phyloP scores from a whole-genome alignment of 306 rosid genomes.

The Prinsepia uniflora region DNA sequence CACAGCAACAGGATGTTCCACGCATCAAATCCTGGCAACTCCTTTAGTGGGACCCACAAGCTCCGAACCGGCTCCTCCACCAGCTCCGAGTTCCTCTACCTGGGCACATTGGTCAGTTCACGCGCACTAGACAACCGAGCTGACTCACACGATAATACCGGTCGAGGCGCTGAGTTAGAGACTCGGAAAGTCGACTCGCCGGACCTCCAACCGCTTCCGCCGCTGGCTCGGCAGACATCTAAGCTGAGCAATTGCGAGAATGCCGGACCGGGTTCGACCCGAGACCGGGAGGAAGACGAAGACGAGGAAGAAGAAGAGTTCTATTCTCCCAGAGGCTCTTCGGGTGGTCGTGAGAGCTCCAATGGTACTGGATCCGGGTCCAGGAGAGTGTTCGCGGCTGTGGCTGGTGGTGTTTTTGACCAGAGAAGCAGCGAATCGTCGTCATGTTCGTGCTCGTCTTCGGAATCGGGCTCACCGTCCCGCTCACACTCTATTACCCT shows the following conservation, averaged over 20 bases:
- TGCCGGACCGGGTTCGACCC: constrained; percentile 25
- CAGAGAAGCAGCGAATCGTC: constrained; percentile 38
- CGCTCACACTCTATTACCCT: constrained; percentile 52
- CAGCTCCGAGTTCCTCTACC: constrained; percentile 86
- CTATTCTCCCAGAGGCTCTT: constrained; percentile 82
- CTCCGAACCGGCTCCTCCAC: constrained; percentile 37
- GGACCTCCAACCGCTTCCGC: constrained; percentile 58
- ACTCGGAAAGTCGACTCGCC: constrained; percentile 51
- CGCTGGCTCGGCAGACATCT: constrained; percentile 30
- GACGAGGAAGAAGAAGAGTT: constrained; percentile 75
- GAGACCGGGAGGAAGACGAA: background rate
- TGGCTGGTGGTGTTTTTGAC: constrained; percentile 23
- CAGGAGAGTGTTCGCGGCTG: constrained; percentile 37
- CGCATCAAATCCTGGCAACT: constrained; percentile 29
- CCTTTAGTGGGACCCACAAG: constrained; percentile 30
- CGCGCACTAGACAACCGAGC: constrained; percentile 48
- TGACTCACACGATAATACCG: constrained; percentile 9
- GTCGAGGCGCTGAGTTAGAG: constrained; percentile 11
- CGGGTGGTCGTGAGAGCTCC: constrained; percentile 32
- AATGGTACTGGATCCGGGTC: constrained; percentile 61
- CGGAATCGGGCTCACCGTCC: constrained; percentile 58
- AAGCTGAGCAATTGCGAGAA: constrained; percentile 9
- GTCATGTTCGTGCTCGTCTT: constrained; percentile 50
- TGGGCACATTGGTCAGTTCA: constrained; percentile 76
- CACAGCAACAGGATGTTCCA: constrained; percentile 50